Percentiles rank a stretch among this genome's conserved stretches.
phyloP scores from a whole-genome alignment of 1,284 basidiomycete species.

The Trichosporon sp. region DNA sequence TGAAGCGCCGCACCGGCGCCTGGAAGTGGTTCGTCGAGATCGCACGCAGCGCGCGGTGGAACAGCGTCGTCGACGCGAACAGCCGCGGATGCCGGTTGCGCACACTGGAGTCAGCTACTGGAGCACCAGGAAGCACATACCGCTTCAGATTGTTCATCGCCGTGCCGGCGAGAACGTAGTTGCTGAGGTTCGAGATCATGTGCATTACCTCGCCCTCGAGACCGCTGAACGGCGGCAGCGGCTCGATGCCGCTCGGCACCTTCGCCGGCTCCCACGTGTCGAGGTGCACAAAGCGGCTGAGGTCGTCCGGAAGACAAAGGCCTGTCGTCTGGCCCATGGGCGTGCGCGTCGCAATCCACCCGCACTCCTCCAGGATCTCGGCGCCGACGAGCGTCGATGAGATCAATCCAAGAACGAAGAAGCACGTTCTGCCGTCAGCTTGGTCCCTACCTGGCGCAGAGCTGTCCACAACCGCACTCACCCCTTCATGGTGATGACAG shows the following conservation, averaged over 20 bases:
- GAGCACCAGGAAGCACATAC: constrained; percentile 51
- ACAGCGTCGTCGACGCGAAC: constrained; percentile 71
- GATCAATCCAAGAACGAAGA: constrained; percentile 84
- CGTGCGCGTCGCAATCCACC: constrained; percentile 85
- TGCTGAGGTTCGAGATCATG: constrained; percentile 88
- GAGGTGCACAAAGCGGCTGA: constrained; percentile 77
- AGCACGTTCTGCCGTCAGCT: constrained; percentile 69
- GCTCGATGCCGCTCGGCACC: constrained; percentile 44
- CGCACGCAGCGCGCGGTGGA: constrained; percentile 76
- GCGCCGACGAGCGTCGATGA: constrained; percentile 69
- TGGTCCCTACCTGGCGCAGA: not conserved
- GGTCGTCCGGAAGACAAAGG: constrained; percentile 77
- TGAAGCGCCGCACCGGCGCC: constrained; percentile 81
- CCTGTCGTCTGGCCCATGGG: constrained; percentile 85
- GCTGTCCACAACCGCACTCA: constrained; percentile 50
- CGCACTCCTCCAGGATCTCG: constrained; percentile 80
- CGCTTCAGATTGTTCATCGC: constrained; percentile 80
- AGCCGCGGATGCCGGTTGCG: constrained; percentile 63
- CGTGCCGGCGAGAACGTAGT: constrained; percentile 90
- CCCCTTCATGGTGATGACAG: constrained; percentile 89
- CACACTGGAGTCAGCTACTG: constrained; percentile 55
- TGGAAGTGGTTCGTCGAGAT: constrained; percentile 85
- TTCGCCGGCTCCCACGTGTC: constrained; percentile 62
- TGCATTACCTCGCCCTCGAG: constrained; percentile 81
- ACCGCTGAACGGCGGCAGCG: constrained; percentile 63